These are phyloP conservation scores for Claviceps sorghi DNA, from an alignment of 2,329 filamentous ascomycete species.

Conservation along the genomic window DNA sequence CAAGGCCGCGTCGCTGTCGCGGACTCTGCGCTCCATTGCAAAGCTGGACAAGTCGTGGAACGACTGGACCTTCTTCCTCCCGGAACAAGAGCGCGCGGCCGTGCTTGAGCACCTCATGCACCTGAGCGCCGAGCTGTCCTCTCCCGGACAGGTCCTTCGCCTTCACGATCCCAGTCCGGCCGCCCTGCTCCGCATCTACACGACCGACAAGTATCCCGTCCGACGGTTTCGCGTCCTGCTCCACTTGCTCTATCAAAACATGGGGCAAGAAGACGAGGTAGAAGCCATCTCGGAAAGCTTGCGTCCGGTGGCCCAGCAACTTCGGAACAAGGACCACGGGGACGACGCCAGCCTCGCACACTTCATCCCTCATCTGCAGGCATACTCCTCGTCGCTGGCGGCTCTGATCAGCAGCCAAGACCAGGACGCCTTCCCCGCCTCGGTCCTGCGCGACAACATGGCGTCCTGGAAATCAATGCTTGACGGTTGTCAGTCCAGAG, in stretches of 20 bases:
- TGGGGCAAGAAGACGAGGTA: slow-evolving; percentile 29
- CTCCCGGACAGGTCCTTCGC: slow-evolving; percentile 20
- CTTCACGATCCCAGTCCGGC: slow-evolving; percentile 32
- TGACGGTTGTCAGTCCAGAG: slow-evolving; percentile 21
- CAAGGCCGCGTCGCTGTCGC: slow-evolving; percentile 37
- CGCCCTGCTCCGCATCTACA: slow-evolving; percentile 34
- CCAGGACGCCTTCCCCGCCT: slow-evolving; percentile 16
- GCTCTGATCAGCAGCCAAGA: slow-evolving; percentile 25
- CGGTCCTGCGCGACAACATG: slow-evolving; percentile 23
- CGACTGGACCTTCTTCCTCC: slow-evolving; percentile 40
- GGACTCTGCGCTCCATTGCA: slow-evolving; percentile 44
- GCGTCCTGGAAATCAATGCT: slow-evolving; percentile 30
- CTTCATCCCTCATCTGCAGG: slow-evolving; percentile 34
- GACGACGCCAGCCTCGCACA: slow-evolving; percentile 30
- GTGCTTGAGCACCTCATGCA: slow-evolving; percentile 47
- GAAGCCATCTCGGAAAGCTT: slow-evolving; percentile 25
- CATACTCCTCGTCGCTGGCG: slow-evolving; percentile 29
- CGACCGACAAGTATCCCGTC: slow-evolving; percentile 34
- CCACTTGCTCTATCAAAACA: slow-evolving; percentile 30
- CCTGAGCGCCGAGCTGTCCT: slow-evolving; percentile 26
- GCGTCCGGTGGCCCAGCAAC: slow-evolving; percentile 21
- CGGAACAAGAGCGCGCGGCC: slow-evolving; percentile 37
- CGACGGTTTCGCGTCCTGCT: slow-evolving; percentile 38
- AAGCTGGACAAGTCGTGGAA: slow-evolving; percentile 42
- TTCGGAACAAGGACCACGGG: slow-evolving; percentile 22